Conservation (phyloP, 371 early-diverging fungal genomes). For the Umbelopsis sp. region DNA sequence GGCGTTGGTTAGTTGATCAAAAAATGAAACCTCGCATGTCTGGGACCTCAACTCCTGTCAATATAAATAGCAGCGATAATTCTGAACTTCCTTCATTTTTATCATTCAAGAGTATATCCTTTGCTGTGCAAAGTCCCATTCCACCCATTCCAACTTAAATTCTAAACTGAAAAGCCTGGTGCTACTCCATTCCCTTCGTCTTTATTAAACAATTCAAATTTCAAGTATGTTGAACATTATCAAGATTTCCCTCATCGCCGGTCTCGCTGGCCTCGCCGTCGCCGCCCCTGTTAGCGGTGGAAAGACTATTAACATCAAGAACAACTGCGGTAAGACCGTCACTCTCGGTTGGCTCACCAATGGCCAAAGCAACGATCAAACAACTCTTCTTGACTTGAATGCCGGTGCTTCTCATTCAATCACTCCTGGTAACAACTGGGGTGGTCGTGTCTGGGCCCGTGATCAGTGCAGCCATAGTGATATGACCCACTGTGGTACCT, state of each 20-base stretch:
- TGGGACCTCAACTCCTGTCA: not conserved
- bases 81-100: not conserved
- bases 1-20: not conserved
- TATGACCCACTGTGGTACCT: conserved; percentile 28
- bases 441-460: conserved; percentile 51
- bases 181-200: not conserved
- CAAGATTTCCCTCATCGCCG: conserved; percentile 25
- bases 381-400: conserved; percentile 35
- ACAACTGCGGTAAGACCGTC: conserved; percentile 37
- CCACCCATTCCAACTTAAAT: conserved; percentile 3
- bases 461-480: conserved; percentile 34
- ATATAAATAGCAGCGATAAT: not conserved
- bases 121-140: conserved; percentile 8
- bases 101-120: not conserved
- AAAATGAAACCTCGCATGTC: not conserved
- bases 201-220: not conserved
- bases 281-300: conserved; percentile 28
- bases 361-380: conserved; percentile 28
- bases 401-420: conserved; percentile 36
- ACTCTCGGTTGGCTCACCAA: conserved; percentile 47
- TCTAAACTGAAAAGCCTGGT: not conserved
- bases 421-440: conserved; percentile 40
- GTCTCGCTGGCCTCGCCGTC: conserved; percentile 28
- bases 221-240: conserved; percentile 25
- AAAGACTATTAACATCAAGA: conserved; percentile 32